These are phyloP conservation scores for Dactylellina cionopaga DNA, from an alignment of 2,329 filamentous ascomycete species.

Conservation along the genomic window DNA sequence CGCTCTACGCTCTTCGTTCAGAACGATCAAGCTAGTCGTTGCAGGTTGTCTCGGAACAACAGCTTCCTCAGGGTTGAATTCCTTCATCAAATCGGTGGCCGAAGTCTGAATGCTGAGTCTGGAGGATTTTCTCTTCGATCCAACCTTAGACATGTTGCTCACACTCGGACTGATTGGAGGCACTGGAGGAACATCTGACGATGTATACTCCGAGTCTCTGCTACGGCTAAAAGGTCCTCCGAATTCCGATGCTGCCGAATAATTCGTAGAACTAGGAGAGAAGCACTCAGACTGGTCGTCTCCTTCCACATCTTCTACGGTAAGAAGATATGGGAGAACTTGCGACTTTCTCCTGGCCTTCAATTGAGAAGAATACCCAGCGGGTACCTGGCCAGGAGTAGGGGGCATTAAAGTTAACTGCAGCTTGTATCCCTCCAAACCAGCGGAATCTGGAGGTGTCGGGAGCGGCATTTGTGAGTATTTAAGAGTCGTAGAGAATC, in stretches of 20 bases:
- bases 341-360: constrained; percentile 23
- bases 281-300: constrained; percentile 50
- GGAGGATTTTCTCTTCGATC: constrained; percentile 37
- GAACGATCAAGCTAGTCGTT: constrained; percentile 36
- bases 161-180: constrained; percentile 39
- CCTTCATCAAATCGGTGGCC: constrained; percentile 33
- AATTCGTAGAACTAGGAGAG: constrained; percentile 50
- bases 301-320: constrained; percentile 46
- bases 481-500: constrained; percentile 48
- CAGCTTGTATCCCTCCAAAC: constrained; percentile 48
- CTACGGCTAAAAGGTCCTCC: constrained; percentile 33
- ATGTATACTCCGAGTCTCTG: constrained; percentile 29
- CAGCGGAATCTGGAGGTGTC: constrained; percentile 50
- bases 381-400: constrained; percentile 38
- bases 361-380: constrained; percentile 23
- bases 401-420: constrained; percentile 52
- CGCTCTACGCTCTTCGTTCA: constrained; percentile 35
- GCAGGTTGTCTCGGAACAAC: constrained; percentile 37
- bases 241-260: constrained; percentile 49
- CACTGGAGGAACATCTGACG: constrained; percentile 32
- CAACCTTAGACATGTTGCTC: constrained; percentile 37
- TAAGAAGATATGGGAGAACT: constrained; percentile 49
- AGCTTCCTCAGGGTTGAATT: constrained; percentile 27
- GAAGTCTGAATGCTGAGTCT: constrained; percentile 50
- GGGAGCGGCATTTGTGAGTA: constrained; percentile 52